These are phyloP conservation scores for Starmerella asiatica DNA, from an alignment of 805 yeast species.

Conservation along the genomic window DNA sequence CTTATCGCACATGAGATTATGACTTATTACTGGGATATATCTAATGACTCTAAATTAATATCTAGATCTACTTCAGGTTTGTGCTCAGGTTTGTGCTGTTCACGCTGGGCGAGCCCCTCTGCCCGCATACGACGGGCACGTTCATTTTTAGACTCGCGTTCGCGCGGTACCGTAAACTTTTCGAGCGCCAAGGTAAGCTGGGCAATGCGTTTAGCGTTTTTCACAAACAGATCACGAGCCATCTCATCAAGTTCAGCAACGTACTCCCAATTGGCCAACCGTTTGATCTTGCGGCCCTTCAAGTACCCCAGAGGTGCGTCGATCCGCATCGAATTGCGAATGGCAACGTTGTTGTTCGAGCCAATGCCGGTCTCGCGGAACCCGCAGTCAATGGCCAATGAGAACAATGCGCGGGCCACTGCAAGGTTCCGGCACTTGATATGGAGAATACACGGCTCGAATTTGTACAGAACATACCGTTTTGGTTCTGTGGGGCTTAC, in stretches of 20 bases:
- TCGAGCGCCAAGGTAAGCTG: slow-evolving; percentile 27
- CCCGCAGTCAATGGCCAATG: slow-evolving; percentile 70
- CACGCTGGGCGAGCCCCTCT: slow-evolving; percentile 12
- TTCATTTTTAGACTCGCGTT: slow-evolving; percentile 43
- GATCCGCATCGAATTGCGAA: slow-evolving; percentile 57
- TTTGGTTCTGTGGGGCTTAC: slow-evolving; percentile 19
- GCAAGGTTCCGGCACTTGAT: slow-evolving; percentile 56
- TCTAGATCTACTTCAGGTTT: too few relatives aligned
- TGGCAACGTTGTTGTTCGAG: slow-evolving; percentile 59
- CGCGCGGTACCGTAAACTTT: slow-evolving; percentile 20
- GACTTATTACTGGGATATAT: background rate
- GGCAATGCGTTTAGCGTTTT: slow-evolving; percentile 46
- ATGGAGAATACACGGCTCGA: slow-evolving; percentile 75
- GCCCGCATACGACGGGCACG: slow-evolving; percentile 23
- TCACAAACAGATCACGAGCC: slow-evolving; percentile 50
- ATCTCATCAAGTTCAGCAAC: slow-evolving; percentile 39
- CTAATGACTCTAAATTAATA: background rate
- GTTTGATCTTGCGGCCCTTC: slow-evolving; percentile 25
- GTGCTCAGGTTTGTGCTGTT: too few relatives aligned
- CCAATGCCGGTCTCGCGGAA: slow-evolving; percentile 83
- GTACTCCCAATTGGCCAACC: slow-evolving; percentile 42
- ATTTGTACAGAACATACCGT: slow-evolving; percentile 61
- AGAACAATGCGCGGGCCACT: slow-evolving; percentile 48
- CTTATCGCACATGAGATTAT: too few relatives aligned
- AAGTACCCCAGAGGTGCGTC: slow-evolving; percentile 66